A percentile compares a stretch with the other conserved stretches of the same genome.
Conservation (phyloP, 2,329 filamentous ascomycete genomes). For the Shiraia sp. region DNA sequence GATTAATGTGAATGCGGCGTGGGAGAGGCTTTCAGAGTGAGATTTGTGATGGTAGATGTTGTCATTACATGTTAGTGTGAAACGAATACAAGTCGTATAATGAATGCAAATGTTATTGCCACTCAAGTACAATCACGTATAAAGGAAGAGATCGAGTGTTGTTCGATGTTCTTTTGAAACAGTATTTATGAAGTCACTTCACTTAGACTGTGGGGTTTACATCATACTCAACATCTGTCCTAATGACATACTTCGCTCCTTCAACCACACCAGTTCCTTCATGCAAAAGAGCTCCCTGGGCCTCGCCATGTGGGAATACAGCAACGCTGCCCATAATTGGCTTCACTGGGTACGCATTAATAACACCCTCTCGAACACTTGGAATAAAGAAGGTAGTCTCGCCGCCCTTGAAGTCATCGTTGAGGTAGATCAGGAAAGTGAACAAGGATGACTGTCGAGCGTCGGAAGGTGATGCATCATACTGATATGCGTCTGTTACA, state of each 20-base stretch:
- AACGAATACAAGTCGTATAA: no score
- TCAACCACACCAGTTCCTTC: slow-evolving; percentile 72
- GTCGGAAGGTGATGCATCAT: slow-evolving; percentile 64
- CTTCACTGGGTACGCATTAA: slow-evolving; percentile 71
- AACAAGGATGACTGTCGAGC: slow-evolving; percentile 69
- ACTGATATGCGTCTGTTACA: slow-evolving; percentile 62
- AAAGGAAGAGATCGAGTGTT: no score
- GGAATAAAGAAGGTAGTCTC: slow-evolving; percentile 74
- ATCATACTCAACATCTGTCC: slow-evolving; percentile 73
- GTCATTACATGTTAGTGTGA: not conserved
- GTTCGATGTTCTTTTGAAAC: no score
- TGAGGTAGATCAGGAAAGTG: slow-evolving; percentile 71
- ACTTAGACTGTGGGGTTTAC: slow-evolving; percentile 41
- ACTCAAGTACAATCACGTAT: no score
- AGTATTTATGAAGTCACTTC: not conserved
- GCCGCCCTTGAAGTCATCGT: slow-evolving; percentile 72
- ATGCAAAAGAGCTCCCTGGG: slow-evolving; percentile 66
- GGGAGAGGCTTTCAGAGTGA: no score
- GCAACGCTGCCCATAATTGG: slow-evolving; percentile 71
- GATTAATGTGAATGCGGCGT: no score
- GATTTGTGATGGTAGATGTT: no score
- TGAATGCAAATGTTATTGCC: no score
- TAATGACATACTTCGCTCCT: slow-evolving; percentile 69
- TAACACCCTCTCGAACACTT: slow-evolving; percentile 63
- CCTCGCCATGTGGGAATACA: slow-evolving; percentile 72